Conservation (phyloP, 163 green algal species). For the Scenedesmus sp. region DNA sequence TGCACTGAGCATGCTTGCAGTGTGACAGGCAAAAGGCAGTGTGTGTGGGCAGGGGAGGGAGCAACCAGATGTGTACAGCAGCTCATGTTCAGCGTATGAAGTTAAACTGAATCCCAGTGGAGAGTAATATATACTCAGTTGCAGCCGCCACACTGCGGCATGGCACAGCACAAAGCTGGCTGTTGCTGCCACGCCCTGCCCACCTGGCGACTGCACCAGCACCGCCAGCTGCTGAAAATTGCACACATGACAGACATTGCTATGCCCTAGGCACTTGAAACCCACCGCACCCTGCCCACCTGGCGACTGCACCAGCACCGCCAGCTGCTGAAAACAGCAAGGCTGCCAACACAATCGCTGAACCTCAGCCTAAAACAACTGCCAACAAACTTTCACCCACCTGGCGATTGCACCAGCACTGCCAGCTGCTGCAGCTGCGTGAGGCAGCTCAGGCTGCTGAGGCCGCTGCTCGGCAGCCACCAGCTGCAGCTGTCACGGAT, state of each 20-base stretch:
- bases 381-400: neutral
- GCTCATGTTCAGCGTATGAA: too few species aligned
- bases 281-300: neutral
- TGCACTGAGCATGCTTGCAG: too few species aligned
- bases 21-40: too few species aligned
- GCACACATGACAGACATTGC: too few species aligned
- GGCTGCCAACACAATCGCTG: too few species aligned
- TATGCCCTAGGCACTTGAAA: neutral
- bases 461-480: slow-evolving; percentile 19
- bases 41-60: too few species aligned
- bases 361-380: neutral
- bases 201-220: slow-evolving; percentile 37
- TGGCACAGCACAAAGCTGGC: too few species aligned
- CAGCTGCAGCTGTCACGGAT: slow-evolving; percentile 26
- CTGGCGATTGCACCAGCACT: slow-evolving; percentile 34
- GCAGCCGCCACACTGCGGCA: too few species aligned
- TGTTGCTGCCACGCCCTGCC: neutral
- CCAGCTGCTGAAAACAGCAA: neutral
- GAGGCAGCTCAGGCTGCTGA: neutral
- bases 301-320: slow-evolving; percentile 32
- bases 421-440: slow-evolving; percentile 16
- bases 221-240: neutral
- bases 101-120: too few species aligned
- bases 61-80: too few species aligned
- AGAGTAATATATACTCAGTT: too few species aligned